Evolutionary conservation across 805 yeast genomes (phyloP), one percentile per base, ranked within the genome.

Genomic region (Lachancea cidri): DNA sequence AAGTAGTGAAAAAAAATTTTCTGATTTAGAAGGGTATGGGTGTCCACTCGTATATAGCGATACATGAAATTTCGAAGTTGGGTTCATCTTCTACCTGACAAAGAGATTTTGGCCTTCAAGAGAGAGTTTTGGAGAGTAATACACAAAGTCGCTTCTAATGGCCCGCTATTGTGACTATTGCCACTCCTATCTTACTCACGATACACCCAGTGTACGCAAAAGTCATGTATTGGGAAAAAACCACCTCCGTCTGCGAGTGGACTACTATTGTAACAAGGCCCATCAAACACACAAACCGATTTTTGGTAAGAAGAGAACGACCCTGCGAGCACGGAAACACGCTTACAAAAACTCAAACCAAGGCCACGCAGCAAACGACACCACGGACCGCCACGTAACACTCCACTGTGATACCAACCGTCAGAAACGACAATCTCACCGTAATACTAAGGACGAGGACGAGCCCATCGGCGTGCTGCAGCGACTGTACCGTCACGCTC

Each of bases 131-230:
- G n/a, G n/a, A n/a, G n/a, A n/a, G n/a, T n/a, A n/a, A n/a, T n/a
- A n/a, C n/a, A n/a, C n/a, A n/a, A n/a, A n/a, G n/a, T n/a, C n/a
- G 24, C 24, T 9, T 7, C 6, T 20, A 3, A 41, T 36, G 43
- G 36, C 43, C 48, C 84, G 81, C 60, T 83, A 81, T 64, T 87
- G 96, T 62, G 93, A 83, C 51, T 87, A 86, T 58, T 87, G 96
- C 59, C 79, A 79, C 55, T 77, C 87, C 15, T 82, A 83, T 53
- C 66, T 88, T 43, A 87, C 96, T 1, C 96, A 87, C 58, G 95
- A 86, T 61, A 83, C 93, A n/a, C 68, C 78, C 52, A 83, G 93
- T 65, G 96, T 87, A 40, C 66, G 95, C 17, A 81, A 83, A 54
- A 79, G 87, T 32, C 96, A 87, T 62, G 60, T 84, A 32, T 67